These are phyloP conservation scores for Vaccinium corymbosum DNA, from an alignment of 148 eudicot genomes.

Conservation along the genomic window DNA sequence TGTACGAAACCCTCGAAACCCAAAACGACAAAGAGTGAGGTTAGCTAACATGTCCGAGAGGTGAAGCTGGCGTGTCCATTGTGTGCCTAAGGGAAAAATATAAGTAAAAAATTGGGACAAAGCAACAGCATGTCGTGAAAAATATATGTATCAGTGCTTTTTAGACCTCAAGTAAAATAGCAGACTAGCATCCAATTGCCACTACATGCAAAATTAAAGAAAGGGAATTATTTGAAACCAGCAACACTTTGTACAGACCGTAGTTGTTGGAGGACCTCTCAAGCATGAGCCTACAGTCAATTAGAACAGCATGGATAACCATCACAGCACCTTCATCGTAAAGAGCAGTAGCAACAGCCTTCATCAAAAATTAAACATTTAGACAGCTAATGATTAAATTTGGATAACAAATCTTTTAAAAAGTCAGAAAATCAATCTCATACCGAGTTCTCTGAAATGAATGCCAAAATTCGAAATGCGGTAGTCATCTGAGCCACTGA, in stretches of 20 bases:
- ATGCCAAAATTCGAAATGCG: conserved; percentile 81
- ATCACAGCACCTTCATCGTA: conserved; percentile 91
- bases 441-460: conserved; percentile 87
- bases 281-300: conserved; percentile 83
- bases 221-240: neutral
- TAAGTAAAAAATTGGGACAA: no score
- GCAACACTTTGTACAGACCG: conserved; percentile 43
- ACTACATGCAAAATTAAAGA: neutral
- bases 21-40: neutral
- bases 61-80: neutral
- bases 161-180: neutral
- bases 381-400: conserved; percentile 12
- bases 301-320: conserved; percentile 78
- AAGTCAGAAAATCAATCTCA: conserved; percentile 18
- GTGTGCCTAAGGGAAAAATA: no score
- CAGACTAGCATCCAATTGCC: neutral
- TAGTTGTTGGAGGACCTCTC: conserved; percentile 93
- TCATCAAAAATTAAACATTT: conserved; percentile 24
- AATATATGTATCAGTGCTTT: neutral
- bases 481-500: conserved; percentile 91
- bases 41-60: neutral
- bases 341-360: conserved; percentile 84
- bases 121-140: neutral
- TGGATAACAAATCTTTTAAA: conserved; percentile 7
- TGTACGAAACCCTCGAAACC: neutral